These are phyloP conservation scores for Barnettozyma botsteinii DNA, from an alignment of 805 yeast species.

Conservation along the genomic window DNA sequence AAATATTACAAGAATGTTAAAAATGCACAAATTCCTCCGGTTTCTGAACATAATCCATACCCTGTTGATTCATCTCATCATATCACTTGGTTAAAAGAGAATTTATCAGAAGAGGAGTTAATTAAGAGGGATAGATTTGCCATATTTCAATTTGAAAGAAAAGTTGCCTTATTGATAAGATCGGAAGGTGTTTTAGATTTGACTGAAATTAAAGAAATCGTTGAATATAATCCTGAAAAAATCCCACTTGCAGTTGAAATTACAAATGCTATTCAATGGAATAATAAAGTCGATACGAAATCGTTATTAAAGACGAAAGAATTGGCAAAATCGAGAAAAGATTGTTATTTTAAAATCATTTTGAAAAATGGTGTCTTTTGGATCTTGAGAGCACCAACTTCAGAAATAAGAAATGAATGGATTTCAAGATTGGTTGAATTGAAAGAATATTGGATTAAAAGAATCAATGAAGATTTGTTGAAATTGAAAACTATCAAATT, in stretches of 20 bases:
- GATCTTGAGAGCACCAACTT: slow-evolving; percentile 51
- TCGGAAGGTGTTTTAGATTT: slow-evolving; percentile 63
- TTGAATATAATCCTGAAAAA: slow-evolving; percentile 26
- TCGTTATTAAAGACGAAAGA: slow-evolving; percentile 7
- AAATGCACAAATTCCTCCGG: slow-evolving; percentile 26
- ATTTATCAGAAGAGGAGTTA: slow-evolving; percentile 34
- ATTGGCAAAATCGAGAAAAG: slow-evolving; percentile 21
- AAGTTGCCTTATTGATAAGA: slow-evolving; percentile 46
- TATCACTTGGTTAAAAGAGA: slow-evolving; percentile 55
- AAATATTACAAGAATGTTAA: slow-evolving; percentile 18
- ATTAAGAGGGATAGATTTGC: slow-evolving; percentile 50
- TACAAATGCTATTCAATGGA: slow-evolving; percentile 29
- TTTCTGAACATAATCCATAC: slow-evolving; percentile 50
- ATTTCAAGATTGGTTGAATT: slow-evolving; percentile 41
- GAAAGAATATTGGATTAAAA: slow-evolving; percentile 52
- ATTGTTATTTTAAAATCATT: slow-evolving; percentile 48
- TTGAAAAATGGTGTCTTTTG: slow-evolving; percentile 41
- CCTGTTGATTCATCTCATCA: slow-evolving; percentile 44
- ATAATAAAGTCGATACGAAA: slow-evolving; percentile 17
- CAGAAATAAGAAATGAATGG: slow-evolving; percentile 58
- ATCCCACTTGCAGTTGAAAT: slow-evolving; percentile 23
- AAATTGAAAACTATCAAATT: slow-evolving; percentile 34
- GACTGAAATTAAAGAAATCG: slow-evolving; percentile 38
- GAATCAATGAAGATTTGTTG: slow-evolving; percentile 36
- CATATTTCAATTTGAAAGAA: slow-evolving; percentile 58